Percentiles rank a stretch among this genome's conserved stretches.
Evolutionary conservation across 2,329 filamentous ascomycete genomes (phyloP).

Genomic region (Claviceps pusilla): DNA sequence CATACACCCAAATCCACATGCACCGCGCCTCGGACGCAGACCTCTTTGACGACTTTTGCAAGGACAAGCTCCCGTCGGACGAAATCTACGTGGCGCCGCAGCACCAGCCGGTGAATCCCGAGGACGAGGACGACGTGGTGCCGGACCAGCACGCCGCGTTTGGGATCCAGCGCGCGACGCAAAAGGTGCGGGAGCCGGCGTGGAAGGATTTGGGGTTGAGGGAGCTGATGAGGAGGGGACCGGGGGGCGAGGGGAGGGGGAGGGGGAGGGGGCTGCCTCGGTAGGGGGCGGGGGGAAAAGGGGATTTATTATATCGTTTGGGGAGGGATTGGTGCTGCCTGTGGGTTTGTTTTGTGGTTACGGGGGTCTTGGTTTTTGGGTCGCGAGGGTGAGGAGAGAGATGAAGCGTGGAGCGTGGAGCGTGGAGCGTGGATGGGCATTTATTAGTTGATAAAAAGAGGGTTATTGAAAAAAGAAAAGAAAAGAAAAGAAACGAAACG

Average conservation of each 20-base stretch:
- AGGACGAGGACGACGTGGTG: constrained; percentile 79
- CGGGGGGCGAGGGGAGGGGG: constrained; percentile 15
- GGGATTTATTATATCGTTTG: no score
- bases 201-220: constrained; percentile 70
- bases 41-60: constrained; percentile 64
- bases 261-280: background rate
- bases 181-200: constrained; percentile 52
- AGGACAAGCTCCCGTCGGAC: constrained; percentile 55
- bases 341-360: background rate
- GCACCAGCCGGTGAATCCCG: constrained; percentile 69
- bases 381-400: background rate
- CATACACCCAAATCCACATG: constrained; percentile 63
- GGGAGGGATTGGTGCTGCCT: no score
- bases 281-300: background rate
- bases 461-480: no score
- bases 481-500: no score
- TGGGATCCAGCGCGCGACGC: constrained; percentile 68
- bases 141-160: constrained; percentile 81
- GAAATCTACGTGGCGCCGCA: constrained; percentile 70
- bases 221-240: constrained; percentile 52
- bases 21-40: constrained; percentile 57
- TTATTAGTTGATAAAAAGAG: background rate
- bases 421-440: background rate
- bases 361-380: background rate
- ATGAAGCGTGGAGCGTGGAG: background rate